Evolutionary conservation across 352 stramenopile genomes (phyloP).

Genomic region (Globisporangium nunn): DNA sequence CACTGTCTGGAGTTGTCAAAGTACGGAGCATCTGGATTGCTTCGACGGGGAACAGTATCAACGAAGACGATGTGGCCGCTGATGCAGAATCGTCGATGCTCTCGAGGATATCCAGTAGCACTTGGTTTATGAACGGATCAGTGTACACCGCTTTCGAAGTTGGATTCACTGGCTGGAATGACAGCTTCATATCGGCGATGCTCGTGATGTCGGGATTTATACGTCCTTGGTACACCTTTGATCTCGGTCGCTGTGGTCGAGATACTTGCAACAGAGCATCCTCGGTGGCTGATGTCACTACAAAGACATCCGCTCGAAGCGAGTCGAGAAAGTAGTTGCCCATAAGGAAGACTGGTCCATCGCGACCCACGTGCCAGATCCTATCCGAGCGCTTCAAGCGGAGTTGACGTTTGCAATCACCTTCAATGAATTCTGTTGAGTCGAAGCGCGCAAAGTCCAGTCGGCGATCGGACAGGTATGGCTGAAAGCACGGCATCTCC

Average conservation of each 20-base stretch:
- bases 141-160: constrained; percentile 22
- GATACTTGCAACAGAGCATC: background rate
- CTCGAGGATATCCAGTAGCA: constrained; percentile 29
- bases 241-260: background rate
- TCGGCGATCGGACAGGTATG: constrained; percentile 25
- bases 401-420: constrained; percentile 19
- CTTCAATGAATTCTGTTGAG: constrained; percentile 34
- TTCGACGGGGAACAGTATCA: constrained; percentile 68
- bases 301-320: constrained; percentile 59
- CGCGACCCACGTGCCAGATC: constrained; percentile 32
- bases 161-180: constrained; percentile 21
- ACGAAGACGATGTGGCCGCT: constrained; percentile 19
- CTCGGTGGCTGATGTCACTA: constrained; percentile 15
- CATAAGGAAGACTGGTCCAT: constrained; percentile 62
- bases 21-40: constrained; percentile 46
- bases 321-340: constrained; percentile 85
- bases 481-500: constrained; percentile 53
- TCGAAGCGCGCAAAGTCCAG: constrained; percentile 76
- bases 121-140: constrained; percentile 27
- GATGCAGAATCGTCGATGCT: constrained; percentile 9
- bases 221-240: constrained; percentile 31
- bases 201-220: constrained; percentile 33
- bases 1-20: constrained; percentile 14
- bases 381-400: constrained; percentile 20
- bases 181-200: constrained; percentile 51